Evolutionary conservation across 2,329 filamentous ascomycete genomes (phyloP).

Genomic region (Verticillium zaregamsianum): DNA sequence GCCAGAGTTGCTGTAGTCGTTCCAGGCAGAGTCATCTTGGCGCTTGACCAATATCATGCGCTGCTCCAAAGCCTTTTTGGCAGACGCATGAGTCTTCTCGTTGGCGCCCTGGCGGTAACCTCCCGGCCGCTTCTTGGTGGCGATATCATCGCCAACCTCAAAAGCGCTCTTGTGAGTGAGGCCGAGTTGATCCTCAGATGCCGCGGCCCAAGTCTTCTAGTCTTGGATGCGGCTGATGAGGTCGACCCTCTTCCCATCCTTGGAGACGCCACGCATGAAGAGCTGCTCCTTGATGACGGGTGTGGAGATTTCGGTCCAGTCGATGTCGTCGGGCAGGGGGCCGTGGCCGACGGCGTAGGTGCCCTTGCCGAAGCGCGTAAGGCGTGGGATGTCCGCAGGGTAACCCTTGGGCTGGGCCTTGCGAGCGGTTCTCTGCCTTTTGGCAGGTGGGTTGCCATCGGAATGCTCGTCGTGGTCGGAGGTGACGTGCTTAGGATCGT

Average conservation of each 20-base stretch:
- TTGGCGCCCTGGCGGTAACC: neutral
- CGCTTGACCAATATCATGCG: constrained; percentile 7
- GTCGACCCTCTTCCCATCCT: constrained; percentile 1
- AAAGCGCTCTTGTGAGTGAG: neutral
- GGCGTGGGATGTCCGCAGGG: constrained; percentile 2
- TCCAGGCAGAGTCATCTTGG: neutral
- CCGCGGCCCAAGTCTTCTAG: neutral
- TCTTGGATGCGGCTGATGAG: constrained; percentile 6
- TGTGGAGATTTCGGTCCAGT: constrained; percentile 6
- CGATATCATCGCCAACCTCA: neutral
- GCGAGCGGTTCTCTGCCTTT: neutral
- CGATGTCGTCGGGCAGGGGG: constrained; percentile 6
- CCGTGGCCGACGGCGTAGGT: constrained; percentile 9
- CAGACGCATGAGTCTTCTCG: neutral
- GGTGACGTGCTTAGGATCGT: neutral
- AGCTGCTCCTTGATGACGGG: constrained; percentile 11
- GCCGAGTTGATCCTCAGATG: neutral
- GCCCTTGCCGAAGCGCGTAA: constrained; percentile 5
- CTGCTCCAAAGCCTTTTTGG: constrained; percentile 5
- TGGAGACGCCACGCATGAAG: constrained; percentile 3
- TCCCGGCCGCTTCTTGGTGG: neutral
- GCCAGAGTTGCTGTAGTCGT: neutral
- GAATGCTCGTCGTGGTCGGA: neutral
- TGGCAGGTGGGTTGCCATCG: neutral
- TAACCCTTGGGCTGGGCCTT: neutral